A percentile compares a stretch with the other conserved stretches of the same genome.
These are phyloP conservation scores for Trypanosoma brucei DNA, from an alignment of 208 protist species.

Conservation along the genomic window DNA sequence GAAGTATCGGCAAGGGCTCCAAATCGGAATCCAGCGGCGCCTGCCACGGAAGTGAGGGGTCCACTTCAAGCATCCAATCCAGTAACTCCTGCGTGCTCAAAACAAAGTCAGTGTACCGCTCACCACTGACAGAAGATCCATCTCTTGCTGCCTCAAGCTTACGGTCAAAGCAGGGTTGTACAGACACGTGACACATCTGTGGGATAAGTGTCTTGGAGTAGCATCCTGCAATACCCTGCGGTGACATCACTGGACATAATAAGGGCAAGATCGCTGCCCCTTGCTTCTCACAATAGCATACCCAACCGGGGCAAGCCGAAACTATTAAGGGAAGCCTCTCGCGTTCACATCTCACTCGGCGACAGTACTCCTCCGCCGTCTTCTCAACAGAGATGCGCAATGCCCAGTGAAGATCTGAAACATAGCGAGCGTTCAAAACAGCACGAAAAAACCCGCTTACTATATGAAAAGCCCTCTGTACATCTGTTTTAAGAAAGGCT, in stretches of 20 bases:
- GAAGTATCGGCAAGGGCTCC: neutral
- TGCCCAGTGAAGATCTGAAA: constrained; percentile 82
- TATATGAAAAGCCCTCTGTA: constrained; percentile 34
- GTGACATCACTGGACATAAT: constrained; percentile 93
- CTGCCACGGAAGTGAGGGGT: constrained; percentile 42
- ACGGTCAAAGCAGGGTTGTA: constrained; percentile 99
- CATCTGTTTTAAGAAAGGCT: constrained; percentile 51
- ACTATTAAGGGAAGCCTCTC: constrained; percentile 88
- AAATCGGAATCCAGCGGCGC: constrained; percentile 29
- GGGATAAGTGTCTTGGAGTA: constrained; percentile 65
- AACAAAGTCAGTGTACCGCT: constrained; percentile 95
- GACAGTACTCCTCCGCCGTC: constrained; percentile 79
- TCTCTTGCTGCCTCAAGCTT: constrained; percentile 96
- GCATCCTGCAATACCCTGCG: constrained; percentile 95
- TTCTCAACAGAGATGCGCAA: constrained; percentile 69
- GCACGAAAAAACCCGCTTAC: constrained; percentile 75
- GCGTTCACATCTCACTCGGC: constrained; percentile 17
- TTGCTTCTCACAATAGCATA: constrained; percentile 98
- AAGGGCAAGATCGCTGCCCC: constrained; percentile 88
- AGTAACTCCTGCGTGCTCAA: constrained; percentile 92
- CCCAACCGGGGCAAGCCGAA: constrained; percentile 95
- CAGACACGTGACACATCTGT: constrained; percentile 88
- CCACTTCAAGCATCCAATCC: constrained; percentile 73
- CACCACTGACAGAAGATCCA: constrained; percentile 27
- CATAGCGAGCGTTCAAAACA: constrained; percentile 33